phyloP scores from a whole-genome alignment of 2,329 filamentous ascomycete genomes.

The Intubia oerlemansii region DNA sequence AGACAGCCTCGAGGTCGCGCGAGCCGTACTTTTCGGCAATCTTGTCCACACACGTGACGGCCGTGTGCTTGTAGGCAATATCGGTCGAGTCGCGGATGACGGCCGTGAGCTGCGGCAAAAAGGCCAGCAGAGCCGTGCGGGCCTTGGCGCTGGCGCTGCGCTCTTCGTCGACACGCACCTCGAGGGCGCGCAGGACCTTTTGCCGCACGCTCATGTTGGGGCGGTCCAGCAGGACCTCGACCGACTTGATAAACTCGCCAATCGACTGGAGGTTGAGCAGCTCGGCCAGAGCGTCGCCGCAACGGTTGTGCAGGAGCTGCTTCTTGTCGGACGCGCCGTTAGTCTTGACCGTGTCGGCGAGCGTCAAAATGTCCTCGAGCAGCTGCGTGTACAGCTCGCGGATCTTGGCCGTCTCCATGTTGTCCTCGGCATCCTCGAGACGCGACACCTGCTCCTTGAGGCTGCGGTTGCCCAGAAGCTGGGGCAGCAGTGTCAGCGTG shows the following conservation, averaged over 20 bases:
- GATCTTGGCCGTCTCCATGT: constrained; percentile 43
- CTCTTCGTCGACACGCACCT: constrained; percentile 55
- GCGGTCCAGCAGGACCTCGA: constrained; percentile 59
- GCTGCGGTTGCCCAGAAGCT: constrained; percentile 34
- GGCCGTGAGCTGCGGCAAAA: constrained; percentile 56
- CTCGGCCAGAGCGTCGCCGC: constrained; percentile 52
- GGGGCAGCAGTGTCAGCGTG: constrained; percentile 33
- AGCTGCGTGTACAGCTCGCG: constrained; percentile 48
- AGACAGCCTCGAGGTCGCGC: constrained; percentile 60
- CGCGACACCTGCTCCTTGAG: constrained; percentile 32
- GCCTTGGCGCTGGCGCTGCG: constrained; percentile 40
- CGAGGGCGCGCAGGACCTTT: constrained; percentile 63
- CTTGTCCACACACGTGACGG: constrained; percentile 76
- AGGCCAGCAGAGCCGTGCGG: constrained; percentile 50
- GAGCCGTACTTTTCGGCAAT: constrained; percentile 92
- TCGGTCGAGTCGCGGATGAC: constrained; percentile 56
- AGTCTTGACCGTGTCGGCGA: constrained; percentile 43
- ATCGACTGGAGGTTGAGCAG: constrained; percentile 74
- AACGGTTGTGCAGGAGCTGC: constrained; percentile 32
- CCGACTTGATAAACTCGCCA: constrained; percentile 70
- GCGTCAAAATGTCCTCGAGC: constrained; percentile 39
- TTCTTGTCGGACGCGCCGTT: background rate
- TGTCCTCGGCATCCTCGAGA: constrained; percentile 38
- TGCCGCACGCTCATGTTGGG: constrained; percentile 55
- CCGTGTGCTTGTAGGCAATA: constrained; percentile 59